Base-by-base conservation (phyloP, 306 rosid species). In the Gynostemma pentaphyllum region DNA sequence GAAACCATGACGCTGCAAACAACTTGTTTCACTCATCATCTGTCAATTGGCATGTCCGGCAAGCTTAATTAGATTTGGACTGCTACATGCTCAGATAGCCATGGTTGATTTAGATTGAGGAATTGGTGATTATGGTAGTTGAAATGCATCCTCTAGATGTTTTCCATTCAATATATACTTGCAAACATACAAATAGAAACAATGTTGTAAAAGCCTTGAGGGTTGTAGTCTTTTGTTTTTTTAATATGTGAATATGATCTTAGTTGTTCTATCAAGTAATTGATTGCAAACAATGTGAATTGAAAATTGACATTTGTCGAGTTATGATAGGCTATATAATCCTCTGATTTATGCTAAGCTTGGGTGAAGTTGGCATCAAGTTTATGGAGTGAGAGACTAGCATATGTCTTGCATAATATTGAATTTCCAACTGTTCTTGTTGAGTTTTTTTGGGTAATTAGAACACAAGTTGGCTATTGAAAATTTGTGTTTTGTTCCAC, bases 191-290 rank as follows among this genome's bases (percentile, higher is more conserved):
- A 40, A 39, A 39, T 60, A 60, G 48, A 54, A 16, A 60, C 40
- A 48, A 7, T 60, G 66, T 36, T 59, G 64, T 42, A 1, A 14
- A 4, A 9, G 14, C n/a, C 41, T 1, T 60, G 45, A 15, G 32
- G 2, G 36, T 7, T 64, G 47, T 70, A 60, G 36, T 60, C 13
- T 62, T 39, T 34, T 45, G 61, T 32, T 46, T 66, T 45, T 26
- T 12, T 28, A 18, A 6, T 28, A 34, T 40, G 66, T 60, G 66
- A 60, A 60, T 60, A 60, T 60, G 48, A 60, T 60, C 21, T n/a
- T 60, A 57, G 64, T 39, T 39, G 44, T 57, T 55, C 27, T 32
- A 32, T 55, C 44, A 32, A 55, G 42, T 32, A 59, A 37, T 60
- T n/a, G n/a, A n/a, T n/a, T n/a, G n/a, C n/a, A n/a, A n/a, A n/a